Conservation (phyloP, 2,329 filamentous ascomycete species). For the Cercospora zeae-maydis region DNA sequence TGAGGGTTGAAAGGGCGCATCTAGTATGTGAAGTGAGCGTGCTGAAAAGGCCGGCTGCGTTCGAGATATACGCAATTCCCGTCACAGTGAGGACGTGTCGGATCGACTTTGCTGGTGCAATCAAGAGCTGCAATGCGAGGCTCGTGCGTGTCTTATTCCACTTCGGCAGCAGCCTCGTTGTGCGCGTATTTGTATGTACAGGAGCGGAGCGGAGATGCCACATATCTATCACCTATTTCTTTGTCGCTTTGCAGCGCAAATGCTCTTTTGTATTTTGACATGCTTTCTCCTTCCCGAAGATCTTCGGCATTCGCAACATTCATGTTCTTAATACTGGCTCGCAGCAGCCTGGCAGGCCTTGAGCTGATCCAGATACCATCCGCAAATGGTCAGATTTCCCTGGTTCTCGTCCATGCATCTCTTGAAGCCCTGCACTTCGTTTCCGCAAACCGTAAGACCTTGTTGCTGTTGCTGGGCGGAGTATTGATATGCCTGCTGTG, state of each 20-base stretch:
- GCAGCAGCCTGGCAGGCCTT: conserved; percentile 51
- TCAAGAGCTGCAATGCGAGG: no score
- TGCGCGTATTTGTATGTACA: not conserved
- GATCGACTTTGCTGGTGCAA: no score
- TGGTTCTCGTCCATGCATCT: conserved; percentile 94
- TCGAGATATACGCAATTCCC: no score
- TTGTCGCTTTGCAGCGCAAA: not conserved
- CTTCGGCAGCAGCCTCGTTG: no score
- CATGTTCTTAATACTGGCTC: conserved; percentile 43
- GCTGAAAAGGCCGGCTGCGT: no score
- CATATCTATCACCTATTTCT: not conserved
- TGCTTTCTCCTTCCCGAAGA: not conserved
- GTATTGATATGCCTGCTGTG: conserved; percentile 19
- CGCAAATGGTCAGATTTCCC: conserved; percentile 92
- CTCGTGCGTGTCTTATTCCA: no score
- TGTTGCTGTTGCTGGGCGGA: conserved; percentile 29
- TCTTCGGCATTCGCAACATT: not conserved
- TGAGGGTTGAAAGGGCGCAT: no score
- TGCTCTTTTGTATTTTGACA: not conserved
- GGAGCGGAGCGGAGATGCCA: not conserved
- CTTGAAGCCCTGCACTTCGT: conserved; percentile 79
- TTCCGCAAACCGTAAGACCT: conserved; percentile 58
- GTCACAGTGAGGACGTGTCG: no score
- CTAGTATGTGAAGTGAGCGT: no score
- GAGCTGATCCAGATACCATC: conserved; percentile 94